A percentile compares a stretch with the other conserved stretches of the same genome.
Evolutionary conservation across 2,329 filamentous ascomycete genomes (phyloP).

Genomic region (Alternaria solani): DNA sequence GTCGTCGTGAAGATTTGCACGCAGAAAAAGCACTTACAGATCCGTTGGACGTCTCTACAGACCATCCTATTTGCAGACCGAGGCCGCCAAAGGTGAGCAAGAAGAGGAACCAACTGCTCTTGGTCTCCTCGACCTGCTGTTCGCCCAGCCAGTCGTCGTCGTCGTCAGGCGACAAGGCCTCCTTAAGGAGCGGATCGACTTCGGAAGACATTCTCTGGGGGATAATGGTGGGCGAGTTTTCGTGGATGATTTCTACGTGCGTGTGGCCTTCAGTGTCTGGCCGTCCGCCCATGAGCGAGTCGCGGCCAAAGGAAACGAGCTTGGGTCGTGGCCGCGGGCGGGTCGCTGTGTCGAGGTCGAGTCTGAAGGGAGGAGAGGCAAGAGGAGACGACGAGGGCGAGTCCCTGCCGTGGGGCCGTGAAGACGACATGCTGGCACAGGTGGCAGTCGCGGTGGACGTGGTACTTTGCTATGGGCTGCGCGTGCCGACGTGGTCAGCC

Average conservation of each 20-base stretch:
- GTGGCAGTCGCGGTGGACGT: conserved; percentile 19
- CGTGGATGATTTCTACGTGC: conserved; percentile 42
- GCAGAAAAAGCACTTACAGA: conserved; percentile 62
- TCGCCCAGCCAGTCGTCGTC: conserved; percentile 53
- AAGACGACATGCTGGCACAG: conserved; percentile 13
- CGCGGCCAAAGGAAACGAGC: conserved; percentile 48
- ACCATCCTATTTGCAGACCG: conserved; percentile 92
- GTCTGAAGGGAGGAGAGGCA: conserved; percentile 24
- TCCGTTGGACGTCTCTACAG: conserved; percentile 91
- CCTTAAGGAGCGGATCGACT: conserved; percentile 43
- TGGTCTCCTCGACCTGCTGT: conserved; percentile 68
- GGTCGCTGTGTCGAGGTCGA: conserved; percentile 33
- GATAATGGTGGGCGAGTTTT: conserved; percentile 47
- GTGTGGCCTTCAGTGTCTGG: conserved; percentile 26
- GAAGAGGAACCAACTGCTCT: conserved; percentile 85
- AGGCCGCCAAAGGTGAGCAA: conserved; percentile 86
- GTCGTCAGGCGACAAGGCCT: conserved; percentile 42
- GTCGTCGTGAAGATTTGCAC: background rate
- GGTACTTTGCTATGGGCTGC: conserved; percentile 17
- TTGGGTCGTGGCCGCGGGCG: conserved; percentile 37
- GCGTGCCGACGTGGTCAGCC: conserved; percentile 26
- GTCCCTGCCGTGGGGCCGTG: conserved; percentile 13
- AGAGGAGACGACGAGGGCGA: conserved; percentile 25
- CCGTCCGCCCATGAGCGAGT: conserved; percentile 30
- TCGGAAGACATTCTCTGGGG: conserved; percentile 42